phyloP scores from a whole-genome alignment of 2,329 filamentous ascomycete species.

The Penicillium sp. region DNA sequence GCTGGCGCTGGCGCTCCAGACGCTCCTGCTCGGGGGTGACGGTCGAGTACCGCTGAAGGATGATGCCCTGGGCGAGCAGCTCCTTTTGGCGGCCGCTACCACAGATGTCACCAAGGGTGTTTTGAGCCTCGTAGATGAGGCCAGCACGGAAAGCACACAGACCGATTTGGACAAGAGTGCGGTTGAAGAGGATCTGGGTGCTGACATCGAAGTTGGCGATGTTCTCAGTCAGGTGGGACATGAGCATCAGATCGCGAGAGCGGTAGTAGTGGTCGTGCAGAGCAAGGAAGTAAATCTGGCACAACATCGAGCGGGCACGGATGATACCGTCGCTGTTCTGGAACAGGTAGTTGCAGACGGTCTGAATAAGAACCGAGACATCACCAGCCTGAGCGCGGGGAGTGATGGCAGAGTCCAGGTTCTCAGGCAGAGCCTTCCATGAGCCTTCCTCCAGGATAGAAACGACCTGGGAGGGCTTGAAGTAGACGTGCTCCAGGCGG shows the following conservation, averaged over 20 bases:
- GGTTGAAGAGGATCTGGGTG: slow-evolving; percentile 98
- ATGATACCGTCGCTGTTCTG: slow-evolving; percentile 93
- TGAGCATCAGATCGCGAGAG: slow-evolving; percentile 98
- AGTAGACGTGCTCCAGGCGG: slow-evolving; percentile 95
- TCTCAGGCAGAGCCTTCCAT: slow-evolving; percentile 75
- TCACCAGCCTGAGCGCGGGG: slow-evolving; percentile 69
- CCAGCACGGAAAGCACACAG: slow-evolving; percentile 97
- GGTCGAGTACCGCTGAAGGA: slow-evolving; percentile 95
- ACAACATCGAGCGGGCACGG: slow-evolving; percentile 93
- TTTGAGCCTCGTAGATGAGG: slow-evolving; percentile 95
- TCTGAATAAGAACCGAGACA: slow-evolving; percentile 71
- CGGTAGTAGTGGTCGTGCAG: slow-evolving; percentile 98
- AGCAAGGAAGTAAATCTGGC: slow-evolving; percentile 97
- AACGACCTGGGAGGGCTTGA: slow-evolving; percentile 94
- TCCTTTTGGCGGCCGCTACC: slow-evolving; percentile 98
- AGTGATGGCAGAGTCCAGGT: slow-evolving; percentile 76
- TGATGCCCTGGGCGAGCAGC: slow-evolving; percentile 93
- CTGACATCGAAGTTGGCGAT: slow-evolving; percentile 95
- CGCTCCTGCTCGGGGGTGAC: slow-evolving; percentile 98
- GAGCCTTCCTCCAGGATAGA: slow-evolving; percentile 91
- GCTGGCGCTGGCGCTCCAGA: slow-evolving; percentile 92
- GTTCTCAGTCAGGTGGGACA: slow-evolving; percentile 98
- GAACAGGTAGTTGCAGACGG: slow-evolving; percentile 94
- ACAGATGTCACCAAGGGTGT: slow-evolving; percentile 96
- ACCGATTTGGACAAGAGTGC: slow-evolving; percentile 94